Base-by-base conservation (phyloP, 2,329 filamentous ascomycete species). In the Beauveria medogensis region DNA sequence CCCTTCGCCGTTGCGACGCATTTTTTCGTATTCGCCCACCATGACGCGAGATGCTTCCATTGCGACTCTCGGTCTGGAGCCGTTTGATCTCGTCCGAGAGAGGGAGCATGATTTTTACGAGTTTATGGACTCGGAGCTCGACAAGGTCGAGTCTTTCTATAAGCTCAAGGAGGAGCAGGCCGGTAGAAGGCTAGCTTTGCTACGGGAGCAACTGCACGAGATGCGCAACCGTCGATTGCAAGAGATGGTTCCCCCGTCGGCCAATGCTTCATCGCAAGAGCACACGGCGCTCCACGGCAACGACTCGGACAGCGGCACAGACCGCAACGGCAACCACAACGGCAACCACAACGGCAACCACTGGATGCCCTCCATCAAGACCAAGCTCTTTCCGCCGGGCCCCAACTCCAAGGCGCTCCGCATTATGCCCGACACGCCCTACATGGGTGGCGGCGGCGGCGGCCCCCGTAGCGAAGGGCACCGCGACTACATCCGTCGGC, bases 81-180 rank as follows among this genome's bases (percentile, higher is more conserved):
- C 76, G 26, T 69, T 82, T 28, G 81, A 85, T 47, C 82, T 90
- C 44, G 80, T 95, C 3, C 88, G 90, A 50, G 79, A 86, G 61
- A 82, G 86, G 20, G 87, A 96, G 72, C 82, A 82, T n/a, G 90
- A 96, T 16, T 97, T 99, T 70, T 93, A 92, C 72, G 75, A 79
- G 0, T 99, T 94, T 69, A 78, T 99, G 58, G 91, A 97, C 67
- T 78, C 77, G 10, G 89, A 99, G 74, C 78, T 99, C 16, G 81
- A 87, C n/a, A 99, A 97, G 74, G 91, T 99, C 12, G 92, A 99
- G 70, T 75, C 79, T 0, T 99, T 99, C 69, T 97, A 97, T 77
- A 86, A 84, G 67, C 77, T 84, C 66, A 97, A 97, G 70, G 94
- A 99, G 70, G 82, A 90, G 30, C 91, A 97, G 70, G 91, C 93